Evolutionary conservation across 164 flowering plant species (phyloP), one percentile per base, ranked within the genome.

Genomic region (Vitis amurensis): DNA sequence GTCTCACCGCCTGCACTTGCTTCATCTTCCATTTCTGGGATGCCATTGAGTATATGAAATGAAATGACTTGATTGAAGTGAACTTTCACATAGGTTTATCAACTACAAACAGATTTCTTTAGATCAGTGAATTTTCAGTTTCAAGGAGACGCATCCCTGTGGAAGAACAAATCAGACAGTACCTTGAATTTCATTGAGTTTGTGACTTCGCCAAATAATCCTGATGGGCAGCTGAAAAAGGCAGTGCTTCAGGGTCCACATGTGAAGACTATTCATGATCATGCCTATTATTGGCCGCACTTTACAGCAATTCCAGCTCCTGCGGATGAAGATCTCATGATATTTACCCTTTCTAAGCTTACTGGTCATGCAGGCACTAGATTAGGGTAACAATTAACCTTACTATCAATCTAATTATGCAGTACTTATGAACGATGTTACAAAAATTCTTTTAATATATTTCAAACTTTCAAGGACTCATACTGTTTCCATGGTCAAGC

Each of bases 141-240:
- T 63, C 59, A 69, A 66, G 91, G 91, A 68, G 90, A 88, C 27
- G 55, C 88, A 8, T 63, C 78, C 29, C 10, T 69, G 15, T 82
- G 81, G 85, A 80, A 67, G 61, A 84, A 82, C 70, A 75, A 8
- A 23, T 59, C 85, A 27, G 66, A 79, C 68, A 9, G 52, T 5
- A 44, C 63, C 0, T 19, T 10, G 2, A 73, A 75, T 16, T 64
- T 78, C 59, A 77, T 92, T 11, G 94, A 91, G 81, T 79, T 93
- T 70, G 93, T 93, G 16, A 87, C 92, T 44, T 84, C 98, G 3
- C 98, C 97, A 6, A 89, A 89, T 76, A 93, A 93, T 75, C 97
- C 94, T 0, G 93, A 93, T 73, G 89, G 89, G 3, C 60, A 64
- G 47, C 63, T 88, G 29, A 84, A 72, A 30, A 58, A 79, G 47